phyloP scores from a whole-genome alignment of 306 rosid species.

The Inga laurina region DNA sequence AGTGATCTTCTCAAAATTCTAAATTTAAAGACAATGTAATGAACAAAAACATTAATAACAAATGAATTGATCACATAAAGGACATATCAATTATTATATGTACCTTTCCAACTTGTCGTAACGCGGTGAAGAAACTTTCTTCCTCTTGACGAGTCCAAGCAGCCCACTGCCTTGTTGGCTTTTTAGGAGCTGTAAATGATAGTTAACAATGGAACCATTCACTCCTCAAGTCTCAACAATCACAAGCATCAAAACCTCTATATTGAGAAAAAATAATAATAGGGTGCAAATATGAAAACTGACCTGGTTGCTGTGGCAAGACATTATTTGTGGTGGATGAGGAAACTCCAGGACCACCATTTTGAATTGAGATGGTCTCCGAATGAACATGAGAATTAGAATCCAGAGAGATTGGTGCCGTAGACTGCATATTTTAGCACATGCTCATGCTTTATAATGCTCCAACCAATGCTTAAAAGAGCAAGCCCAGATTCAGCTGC shows the following conservation, averaged over 20 bases:
- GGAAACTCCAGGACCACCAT: conserved; percentile 56
- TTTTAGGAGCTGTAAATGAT: conserved; percentile 57
- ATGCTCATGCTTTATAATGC: conserved; percentile 22
- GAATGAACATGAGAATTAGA: conserved; percentile 47
- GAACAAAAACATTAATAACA: conserved; percentile 22
- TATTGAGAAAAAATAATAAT: neutral
- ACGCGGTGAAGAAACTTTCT: conserved; percentile 94
- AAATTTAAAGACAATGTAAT: conserved; percentile 41
- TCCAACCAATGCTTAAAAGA: neutral
- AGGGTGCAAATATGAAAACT: neutral
- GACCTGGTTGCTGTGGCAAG: conserved; percentile 64
- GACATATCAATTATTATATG: conserved; percentile 10
- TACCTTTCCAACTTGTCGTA: conserved; percentile 97
- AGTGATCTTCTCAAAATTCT: conserved; percentile 98
- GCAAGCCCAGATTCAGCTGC: conserved; percentile 21
- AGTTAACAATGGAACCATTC: conserved; percentile 18
- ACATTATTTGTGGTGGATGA: conserved; percentile 43
- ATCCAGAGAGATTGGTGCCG: conserved; percentile 39
- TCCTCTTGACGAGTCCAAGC: conserved; percentile 99
- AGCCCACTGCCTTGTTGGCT: conserved; percentile 98
- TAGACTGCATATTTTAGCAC: conserved; percentile 54
- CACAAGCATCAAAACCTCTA: conserved; percentile 20
- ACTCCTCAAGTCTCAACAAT: conserved; percentile 27
- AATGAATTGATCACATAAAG: conserved; percentile 22
- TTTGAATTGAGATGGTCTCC: conserved; percentile 48